phyloP scores from a whole-genome alignment of 805 yeast genomes.

The Lipomyces lipofer region DNA sequence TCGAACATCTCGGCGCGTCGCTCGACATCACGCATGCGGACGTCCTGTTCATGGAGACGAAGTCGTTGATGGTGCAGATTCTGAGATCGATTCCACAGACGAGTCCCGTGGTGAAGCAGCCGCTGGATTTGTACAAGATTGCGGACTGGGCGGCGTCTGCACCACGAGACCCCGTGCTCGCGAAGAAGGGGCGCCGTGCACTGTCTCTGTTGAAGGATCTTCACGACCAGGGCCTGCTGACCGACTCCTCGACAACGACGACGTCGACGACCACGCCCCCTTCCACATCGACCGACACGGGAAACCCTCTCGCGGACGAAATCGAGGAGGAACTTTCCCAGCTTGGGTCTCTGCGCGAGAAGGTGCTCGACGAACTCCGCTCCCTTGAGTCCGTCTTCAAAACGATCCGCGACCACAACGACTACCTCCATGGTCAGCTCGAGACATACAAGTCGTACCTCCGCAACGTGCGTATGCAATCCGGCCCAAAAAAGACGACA shows the following conservation, averaged over 20 bases:
- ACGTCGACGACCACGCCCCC: no score
- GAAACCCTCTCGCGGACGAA: conserved; percentile 37
- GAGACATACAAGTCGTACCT: conserved; percentile 43
- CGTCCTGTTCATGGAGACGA: conserved; percentile 41
- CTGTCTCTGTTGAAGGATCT: conserved; percentile 37
- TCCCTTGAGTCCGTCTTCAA: conserved; percentile 39
- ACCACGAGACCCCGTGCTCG: conserved; percentile 35
- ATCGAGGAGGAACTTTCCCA: conserved; percentile 41
- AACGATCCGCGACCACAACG: conserved; percentile 41
- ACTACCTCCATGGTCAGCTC: conserved; percentile 40
- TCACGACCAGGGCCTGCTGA: conserved; percentile 6
- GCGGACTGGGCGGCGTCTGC: conserved; percentile 39
- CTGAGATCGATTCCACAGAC: conserved; percentile 40
- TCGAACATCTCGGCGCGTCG: conserved; percentile 35
- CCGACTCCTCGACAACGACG: no score
- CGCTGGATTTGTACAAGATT: conserved; percentile 36
- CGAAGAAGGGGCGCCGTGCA: conserved; percentile 40
- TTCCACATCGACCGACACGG: not conserved
- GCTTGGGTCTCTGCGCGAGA: conserved; percentile 39
- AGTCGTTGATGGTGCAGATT: conserved; percentile 40
- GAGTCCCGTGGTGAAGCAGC: conserved; percentile 32
- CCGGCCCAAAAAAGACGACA: conserved; percentile 36
- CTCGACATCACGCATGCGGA: conserved; percentile 38
- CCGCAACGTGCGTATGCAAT: conserved; percentile 40
- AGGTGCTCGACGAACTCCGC: conserved; percentile 37